Evolutionary conservation across 2,329 filamentous ascomycete genomes (phyloP), one percentile per base, ranked within the genome.

Genomic region (Cyclaneusma minus): DNA sequence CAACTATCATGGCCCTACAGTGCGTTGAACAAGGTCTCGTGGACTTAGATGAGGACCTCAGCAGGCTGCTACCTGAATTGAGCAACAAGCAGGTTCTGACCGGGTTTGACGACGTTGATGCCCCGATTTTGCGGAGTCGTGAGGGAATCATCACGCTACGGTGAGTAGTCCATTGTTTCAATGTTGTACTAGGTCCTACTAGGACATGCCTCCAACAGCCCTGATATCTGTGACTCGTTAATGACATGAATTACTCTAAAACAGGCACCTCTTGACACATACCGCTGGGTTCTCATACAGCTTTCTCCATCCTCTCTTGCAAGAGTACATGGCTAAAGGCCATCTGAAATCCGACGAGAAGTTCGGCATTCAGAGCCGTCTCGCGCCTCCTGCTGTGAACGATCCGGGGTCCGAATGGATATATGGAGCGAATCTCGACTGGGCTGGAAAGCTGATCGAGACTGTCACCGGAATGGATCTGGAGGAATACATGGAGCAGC

Each of bases 401-500:
- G 28, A 24, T 10, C 16, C 16, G 5, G 29, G 29, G 7, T 16
- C 21, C 10, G 13, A 25, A 17, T 31, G 29, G 25, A n/a, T 13
- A 9, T 31, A 31, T 14, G 25, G 25, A n/a, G 25, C 16, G 7
- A 22, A 21, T 15, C 13, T 27, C 11, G 24, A 31, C 19, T 31
- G 29, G 29, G 26, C 25, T 6, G 64, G 64, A 3, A 40, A 64
- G 2, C 44, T 55, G 0, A 36, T 68, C 1, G 55, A 67, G 35
- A 50, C 63, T 6, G 50, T 44, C 2, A 57, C 55, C 0, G 54
- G 55, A 1, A 29, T 51, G 2, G 42, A 39, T 0, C 51, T 69
- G 3, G 58, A 64, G 22, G 54, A 56, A 6, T 68, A 64, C 33
- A 43, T 65, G 13, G 52, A 61, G 28, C 42, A 54, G 25, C 40